Evolutionary conservation across 441 rosid species (phyloP), one percentile per base, ranked within the genome.

Genomic region (Pelargonium citronellum): DNA sequence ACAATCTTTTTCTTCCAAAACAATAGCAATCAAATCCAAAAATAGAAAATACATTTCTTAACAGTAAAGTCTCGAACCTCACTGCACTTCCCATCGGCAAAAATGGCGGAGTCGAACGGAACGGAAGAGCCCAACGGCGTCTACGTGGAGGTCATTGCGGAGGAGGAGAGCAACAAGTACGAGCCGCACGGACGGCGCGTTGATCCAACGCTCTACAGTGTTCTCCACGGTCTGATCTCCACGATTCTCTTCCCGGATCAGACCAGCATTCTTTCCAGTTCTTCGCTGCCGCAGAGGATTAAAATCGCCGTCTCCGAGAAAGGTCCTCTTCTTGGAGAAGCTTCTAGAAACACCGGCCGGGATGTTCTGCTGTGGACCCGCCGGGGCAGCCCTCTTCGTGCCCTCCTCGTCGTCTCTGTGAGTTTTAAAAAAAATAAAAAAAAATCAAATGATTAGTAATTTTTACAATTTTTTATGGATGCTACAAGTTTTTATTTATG

Each of bases 381-480:
- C 65, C 60, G 77, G 20, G 99, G 99, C 43, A 83, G 91, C 71
- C 81, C 87, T 30, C 81, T 94, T 70, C 97, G 99, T 9, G 83
- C 96, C 19, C 84, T 90, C 19, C 86, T 91, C 58, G 97, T 94
- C 66, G 75, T 90, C 81, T 83, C 86, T 8, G 99, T 91, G 79
- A 86, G 95, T 76, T n/a, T n/a, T n/a, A n/a, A n/a, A n/a, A n/a
- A n/a, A n/a, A n/a, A n/a, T n/a, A n/a, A n/a, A n/a, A n/a, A 5
- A 0, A 61, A 13, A 9, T 51, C 58, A 13, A 17, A 7, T 13
- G 58, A 51, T 51, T 19, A n/a, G n/a, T n/a, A n/a, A n/a, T n/a
- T n/a, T n/a, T n/a, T n/a, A n/a, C n/a, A n/a, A n/a, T n/a, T n/a
- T n/a, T n/a, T n/a, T n/a, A n/a, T n/a, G n/a, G n/a, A n/a, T n/a